Conservation (phyloP, 2,329 filamentous ascomycete species). For the Apiospora hydei region DNA sequence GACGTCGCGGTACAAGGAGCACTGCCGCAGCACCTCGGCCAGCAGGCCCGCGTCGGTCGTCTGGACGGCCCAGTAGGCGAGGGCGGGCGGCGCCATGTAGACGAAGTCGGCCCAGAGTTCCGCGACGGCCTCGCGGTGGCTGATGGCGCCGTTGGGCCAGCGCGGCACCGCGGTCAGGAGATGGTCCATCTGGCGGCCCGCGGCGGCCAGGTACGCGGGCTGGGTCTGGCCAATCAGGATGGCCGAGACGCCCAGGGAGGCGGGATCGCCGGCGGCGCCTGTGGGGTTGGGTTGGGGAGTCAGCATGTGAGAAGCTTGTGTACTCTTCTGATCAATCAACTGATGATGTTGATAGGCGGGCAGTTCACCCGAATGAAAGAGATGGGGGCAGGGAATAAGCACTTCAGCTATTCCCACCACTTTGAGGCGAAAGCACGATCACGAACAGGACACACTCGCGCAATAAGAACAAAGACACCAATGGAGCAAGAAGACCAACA, state of each 20-base stretch:
- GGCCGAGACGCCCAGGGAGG: conserved; percentile 52
- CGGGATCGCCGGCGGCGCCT: conserved; percentile 51
- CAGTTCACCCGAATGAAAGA: background rate
- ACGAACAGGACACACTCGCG: too few relatives aligned
- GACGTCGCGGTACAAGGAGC: conserved; percentile 49
- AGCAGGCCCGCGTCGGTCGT: conserved; percentile 44
- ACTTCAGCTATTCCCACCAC: background rate
- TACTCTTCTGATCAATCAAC: background rate
- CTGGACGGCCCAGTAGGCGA: conserved; percentile 54
- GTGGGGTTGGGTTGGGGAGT: background rate
- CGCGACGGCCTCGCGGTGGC: conserved; percentile 49
- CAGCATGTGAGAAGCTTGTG: background rate
- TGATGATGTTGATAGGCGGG: background rate
- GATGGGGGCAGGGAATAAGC: background rate
- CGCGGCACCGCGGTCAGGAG: conserved; percentile 48
- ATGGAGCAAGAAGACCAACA: background rate
- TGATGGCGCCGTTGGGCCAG: conserved; percentile 55
- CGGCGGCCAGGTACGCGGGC: conserved; percentile 44
- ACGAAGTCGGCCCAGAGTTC: conserved; percentile 58
- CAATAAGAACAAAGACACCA: background rate
- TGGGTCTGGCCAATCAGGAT: conserved; percentile 49
- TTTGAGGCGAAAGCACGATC: background rate
- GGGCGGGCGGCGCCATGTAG: conserved; percentile 57
- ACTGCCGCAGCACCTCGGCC: conserved; percentile 48
- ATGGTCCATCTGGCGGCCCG: conserved; percentile 48